Evolutionary conservation across 2,329 filamentous ascomycete species (phyloP), one percentile per base, ranked within the genome.

Genomic region (Coleophoma crateriformis): DNA sequence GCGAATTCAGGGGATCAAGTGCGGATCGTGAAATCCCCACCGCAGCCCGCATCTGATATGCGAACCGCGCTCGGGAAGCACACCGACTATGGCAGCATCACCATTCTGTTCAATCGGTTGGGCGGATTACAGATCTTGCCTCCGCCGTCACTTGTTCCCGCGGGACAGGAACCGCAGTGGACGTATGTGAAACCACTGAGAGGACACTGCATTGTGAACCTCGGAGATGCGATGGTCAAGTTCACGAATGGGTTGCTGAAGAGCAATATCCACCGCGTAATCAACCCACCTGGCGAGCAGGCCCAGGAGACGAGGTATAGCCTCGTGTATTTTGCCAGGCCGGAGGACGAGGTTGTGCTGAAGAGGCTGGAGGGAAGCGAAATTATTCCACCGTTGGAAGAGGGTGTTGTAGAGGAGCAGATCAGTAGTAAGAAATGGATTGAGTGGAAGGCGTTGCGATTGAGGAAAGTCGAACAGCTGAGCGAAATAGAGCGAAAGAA

Each of bases 261-360:
- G 27, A 61, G 57, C 33, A 64, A 63, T 41, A 55, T 67, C n/a
- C 67, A 68, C 54, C 58, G 66, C 1, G 65, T 68, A 12, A 60
- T 65, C 1, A 57, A 53, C 19, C 61, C 66, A 1, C 66, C 64
- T 13, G 65, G 59, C 4, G 44, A 56, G 14, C 60, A 63, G 44
- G 57, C 48, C 1, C 42, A 22, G 3, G 46, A 54, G 17, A 58
- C 51, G 6, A 64, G 78, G 48, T 76, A 73, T 58, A 78, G 75
- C 61, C 54, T 81, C 17, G 77, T 79, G 10, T 80, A 80, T 57
- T 81, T 81, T 61, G 65, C 69, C 27, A 60, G 78, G 53, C 76
- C 76, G 3, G 74, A 71, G 56, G 71, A 78, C 61, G 65, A 72
- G 20, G 70, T 77, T 1, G 35, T 55, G 11, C 45, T 62, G 49